Percentiles rank a stretch among this genome's conserved stretches.
phyloP scores from a whole-genome alignment of 108 stramenopile species.

The Schizochytrium sp. region DNA sequence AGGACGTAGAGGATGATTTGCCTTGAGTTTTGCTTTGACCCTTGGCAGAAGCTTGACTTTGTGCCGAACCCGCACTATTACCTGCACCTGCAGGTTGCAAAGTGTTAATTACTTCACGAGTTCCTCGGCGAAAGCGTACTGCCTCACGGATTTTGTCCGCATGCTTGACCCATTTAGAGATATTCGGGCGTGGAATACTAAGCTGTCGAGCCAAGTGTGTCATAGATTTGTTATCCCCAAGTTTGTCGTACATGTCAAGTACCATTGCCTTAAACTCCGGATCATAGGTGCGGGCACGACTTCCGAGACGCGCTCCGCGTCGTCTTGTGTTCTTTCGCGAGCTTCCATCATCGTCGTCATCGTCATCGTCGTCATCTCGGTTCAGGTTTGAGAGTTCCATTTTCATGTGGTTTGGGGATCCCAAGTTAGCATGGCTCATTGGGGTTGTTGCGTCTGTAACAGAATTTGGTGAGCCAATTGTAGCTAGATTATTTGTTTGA shows the following conservation, averaged over 20 bases:
- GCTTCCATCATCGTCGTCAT: slow-evolving; percentile 5
- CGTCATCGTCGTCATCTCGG: neutral
- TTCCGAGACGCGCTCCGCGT: neutral
- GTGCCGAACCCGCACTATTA: too few relatives aligned
- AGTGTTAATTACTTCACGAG: neutral
- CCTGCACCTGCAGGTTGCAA: neutral
- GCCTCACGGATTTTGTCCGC: slow-evolving; percentile 6
- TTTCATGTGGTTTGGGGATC: too few relatives aligned
- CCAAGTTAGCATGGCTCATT: too few relatives aligned
- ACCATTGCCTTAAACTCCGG: slow-evolving; percentile 27
- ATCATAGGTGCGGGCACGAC: neutral
- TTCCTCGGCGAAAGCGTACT: neutral
- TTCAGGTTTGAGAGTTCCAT: too few relatives aligned
- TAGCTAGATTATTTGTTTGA: too few relatives aligned
- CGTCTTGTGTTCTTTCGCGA: neutral
- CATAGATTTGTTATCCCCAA: slow-evolving; percentile 13
- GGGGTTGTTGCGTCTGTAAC: too few relatives aligned
- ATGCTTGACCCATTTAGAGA: slow-evolving; percentile 39
- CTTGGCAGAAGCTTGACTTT: too few relatives aligned
- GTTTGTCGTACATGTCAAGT: slow-evolving; percentile 20
- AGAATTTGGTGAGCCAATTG: too few relatives aligned
- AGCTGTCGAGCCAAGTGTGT: slow-evolving; percentile 26
- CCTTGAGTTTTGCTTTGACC: neutral
- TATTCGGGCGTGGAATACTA: slow-evolving; percentile 8
- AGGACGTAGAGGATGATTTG: neutral